phyloP scores from a whole-genome alignment of 768 basidiomycete species.

The Jaapia argillacea region DNA sequence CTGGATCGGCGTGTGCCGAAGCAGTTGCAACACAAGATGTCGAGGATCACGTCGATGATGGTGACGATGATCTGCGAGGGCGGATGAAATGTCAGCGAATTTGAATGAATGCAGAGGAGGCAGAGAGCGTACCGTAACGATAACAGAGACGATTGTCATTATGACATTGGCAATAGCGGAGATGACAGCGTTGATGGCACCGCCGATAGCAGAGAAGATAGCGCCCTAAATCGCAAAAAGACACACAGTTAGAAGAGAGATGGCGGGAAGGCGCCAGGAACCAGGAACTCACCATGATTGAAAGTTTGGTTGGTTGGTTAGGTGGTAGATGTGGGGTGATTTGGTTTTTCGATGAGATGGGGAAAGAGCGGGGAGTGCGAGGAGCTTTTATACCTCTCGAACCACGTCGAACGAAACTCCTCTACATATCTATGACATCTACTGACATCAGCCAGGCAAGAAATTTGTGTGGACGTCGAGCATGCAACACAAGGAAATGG shows the following conservation, averaged over 20 bases:
- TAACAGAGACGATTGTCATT: constrained; percentile 41
- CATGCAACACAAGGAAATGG: too few species aligned
- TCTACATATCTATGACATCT: too few species aligned
- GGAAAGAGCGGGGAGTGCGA: too few species aligned
- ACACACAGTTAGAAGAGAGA: neutral
- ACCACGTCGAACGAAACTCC: too few species aligned
- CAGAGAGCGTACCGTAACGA: constrained; percentile 35
- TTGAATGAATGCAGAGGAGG: neutral
- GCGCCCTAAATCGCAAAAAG: constrained; percentile 29
- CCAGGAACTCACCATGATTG: neutral
- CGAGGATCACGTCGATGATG: constrained; percentile 46
- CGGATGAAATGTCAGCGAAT: neutral
- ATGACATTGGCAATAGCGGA: constrained; percentile 44
- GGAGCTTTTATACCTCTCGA: too few species aligned
- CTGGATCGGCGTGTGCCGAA: constrained; percentile 11
- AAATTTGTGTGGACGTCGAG: too few species aligned
- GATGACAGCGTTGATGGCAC: constrained; percentile 42
- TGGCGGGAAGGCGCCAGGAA: neutral
- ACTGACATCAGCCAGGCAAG: too few species aligned
- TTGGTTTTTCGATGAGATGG: neutral
- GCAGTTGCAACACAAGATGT: constrained; percentile 24
- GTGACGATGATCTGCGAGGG: constrained; percentile 40
- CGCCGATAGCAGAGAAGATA: constrained; percentile 49
- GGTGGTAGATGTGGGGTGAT: neutral
- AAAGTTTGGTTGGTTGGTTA: neutral